Evolutionary conservation across 2,329 filamentous ascomycete genomes (phyloP), one percentile per base, ranked within the genome.

Genomic region (Hymenoscyphus infarciens): DNA sequence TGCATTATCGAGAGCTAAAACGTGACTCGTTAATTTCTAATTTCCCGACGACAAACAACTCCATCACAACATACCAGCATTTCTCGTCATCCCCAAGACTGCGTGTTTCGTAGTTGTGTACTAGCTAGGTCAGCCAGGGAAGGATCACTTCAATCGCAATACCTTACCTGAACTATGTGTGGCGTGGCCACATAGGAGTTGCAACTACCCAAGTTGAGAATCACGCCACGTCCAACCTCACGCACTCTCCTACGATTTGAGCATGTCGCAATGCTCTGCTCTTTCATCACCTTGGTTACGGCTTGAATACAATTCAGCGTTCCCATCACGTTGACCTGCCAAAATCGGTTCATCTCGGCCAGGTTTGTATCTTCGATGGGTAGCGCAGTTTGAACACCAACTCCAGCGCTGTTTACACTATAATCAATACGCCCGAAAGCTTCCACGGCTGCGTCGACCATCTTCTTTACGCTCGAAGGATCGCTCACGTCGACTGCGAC

Each of bases 61-160:
- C 31, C 31, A 29, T 56, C n/a, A 39, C n/a, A 8, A 39, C 39
- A 56, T 27, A 62, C 59, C 61, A 27, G 61, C 58, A 25, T 59
- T 64, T 33, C 61, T 63, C 2, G 63, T 65, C 2, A 66, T 45
- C 3, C 64, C 64, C 2, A 63, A 6, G 11, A 63, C 61, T 16
- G 63, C 64, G 49, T 61, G 59, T 58, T 66, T 66, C 5, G 63
- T 52, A n/a, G 63, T 38, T 4, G 63, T 65, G 35, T 45, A 45
- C 39, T 35, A 35, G 33, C 33, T 35, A 13, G 33, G 33, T 35
- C 33, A 35, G 13, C 33, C 33, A 35, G 33, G 33, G 33, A 35
- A 35, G 33, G 13, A 35, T 10, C 33, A 35, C 33, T 35, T 35
- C 33, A 13, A 11, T 35, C 33, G 8, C 33, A 35, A 35, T 8